Evolutionary conservation across 2,329 filamentous ascomycete species (phyloP).

Genomic region (Huntiella savannae): DNA sequence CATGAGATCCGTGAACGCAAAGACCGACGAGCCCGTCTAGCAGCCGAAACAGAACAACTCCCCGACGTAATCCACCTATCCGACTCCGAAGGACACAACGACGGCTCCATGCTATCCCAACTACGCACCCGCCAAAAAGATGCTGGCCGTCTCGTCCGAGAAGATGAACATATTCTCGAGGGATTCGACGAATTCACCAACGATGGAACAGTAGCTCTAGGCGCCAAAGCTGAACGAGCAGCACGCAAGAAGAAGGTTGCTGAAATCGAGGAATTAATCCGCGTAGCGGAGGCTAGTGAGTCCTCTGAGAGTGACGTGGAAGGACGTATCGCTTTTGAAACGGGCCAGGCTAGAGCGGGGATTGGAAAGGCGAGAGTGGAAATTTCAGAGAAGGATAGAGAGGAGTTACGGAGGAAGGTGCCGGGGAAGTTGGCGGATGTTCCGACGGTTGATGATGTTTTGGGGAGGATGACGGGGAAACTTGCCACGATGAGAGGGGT

Average conservation of each 20-base stretch:
- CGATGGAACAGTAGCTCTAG: conserved; percentile 61
- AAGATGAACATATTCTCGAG: conserved; percentile 85
- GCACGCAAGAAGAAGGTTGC: conserved; percentile 45
- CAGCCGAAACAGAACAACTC: conserved; percentile 43
- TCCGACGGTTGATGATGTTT: conserved; percentile 49
- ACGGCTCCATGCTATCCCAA: conserved; percentile 13
- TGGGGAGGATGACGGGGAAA: conserved; percentile 43
- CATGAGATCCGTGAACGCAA: conserved; percentile 84
- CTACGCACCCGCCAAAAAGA: conserved; percentile 31
- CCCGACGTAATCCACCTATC: conserved; percentile 39
- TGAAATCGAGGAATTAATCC: conserved; percentile 70
- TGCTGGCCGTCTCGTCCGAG: conserved; percentile 55
- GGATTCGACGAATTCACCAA: conserved; percentile 86
- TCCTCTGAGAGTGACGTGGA: conserved; percentile 50
- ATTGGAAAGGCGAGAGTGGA: conserved; percentile 49
- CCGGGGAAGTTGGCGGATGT: conserved; percentile 29
- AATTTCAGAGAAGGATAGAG: conserved; percentile 17
- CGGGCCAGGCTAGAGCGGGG: conserved; percentile 69
- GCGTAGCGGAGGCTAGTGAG: conserved; percentile 50
- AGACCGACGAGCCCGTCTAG: conserved; percentile 64
- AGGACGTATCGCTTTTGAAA: conserved; percentile 67
- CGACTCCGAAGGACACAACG: conserved; percentile 24
- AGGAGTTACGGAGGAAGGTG: conserved; percentile 1
- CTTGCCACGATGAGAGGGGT: conserved; percentile 44
- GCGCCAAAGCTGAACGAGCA: conserved; percentile 59